Evolutionary conservation across 306 rosid species (phyloP).

Genomic region (peach (Prunus persica)): DNA sequence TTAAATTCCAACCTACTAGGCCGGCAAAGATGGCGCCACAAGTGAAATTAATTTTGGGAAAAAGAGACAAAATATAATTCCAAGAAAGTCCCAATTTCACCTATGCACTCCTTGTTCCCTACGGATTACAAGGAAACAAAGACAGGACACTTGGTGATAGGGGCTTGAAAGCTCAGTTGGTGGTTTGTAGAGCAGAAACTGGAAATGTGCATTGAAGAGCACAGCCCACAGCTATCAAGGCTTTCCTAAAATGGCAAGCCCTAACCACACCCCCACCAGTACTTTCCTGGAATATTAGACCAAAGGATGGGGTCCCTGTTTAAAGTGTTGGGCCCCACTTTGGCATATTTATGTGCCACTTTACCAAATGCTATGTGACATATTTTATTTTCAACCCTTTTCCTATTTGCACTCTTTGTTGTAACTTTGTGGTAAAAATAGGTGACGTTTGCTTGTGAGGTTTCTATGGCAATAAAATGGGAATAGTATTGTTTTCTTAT

Average conservation of each 20-base stretch:
- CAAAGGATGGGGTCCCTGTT: constrained; percentile 23
- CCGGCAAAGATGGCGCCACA: constrained; percentile 12
- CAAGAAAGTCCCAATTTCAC: constrained; percentile 4
- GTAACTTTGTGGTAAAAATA: constrained; percentile 13
- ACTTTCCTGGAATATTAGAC: constrained; percentile 17
- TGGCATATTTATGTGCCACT: constrained; percentile 16
- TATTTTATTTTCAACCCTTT: constrained; percentile 28
- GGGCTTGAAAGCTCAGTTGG: constrained; percentile 38
- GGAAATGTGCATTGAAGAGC: constrained; percentile 38
- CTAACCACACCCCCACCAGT: constrained; percentile 22
- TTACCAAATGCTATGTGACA: constrained; percentile 25
- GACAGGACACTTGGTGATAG: constrained; percentile 23
- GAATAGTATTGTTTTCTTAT: too few species aligned
- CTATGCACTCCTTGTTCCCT: constrained; percentile 35
- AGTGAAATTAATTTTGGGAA: constrained; percentile 10
- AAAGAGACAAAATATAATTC: constrained; percentile 32
- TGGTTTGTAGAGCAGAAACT: constrained; percentile 27
- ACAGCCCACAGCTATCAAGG: constrained; percentile 26
- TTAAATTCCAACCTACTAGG: constrained; percentile 28
- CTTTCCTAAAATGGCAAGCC: constrained; percentile 36
- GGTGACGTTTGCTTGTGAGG: constrained; percentile 17
- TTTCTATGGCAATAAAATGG: not conserved
- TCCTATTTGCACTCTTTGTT: constrained; percentile 43
- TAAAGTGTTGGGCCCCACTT: constrained; percentile 25
- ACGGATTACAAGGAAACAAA: constrained; percentile 30